These are phyloP conservation scores for Buddleja alternifolia DNA, from an alignment of 257 asterid genomes.

Conservation along the genomic window DNA sequence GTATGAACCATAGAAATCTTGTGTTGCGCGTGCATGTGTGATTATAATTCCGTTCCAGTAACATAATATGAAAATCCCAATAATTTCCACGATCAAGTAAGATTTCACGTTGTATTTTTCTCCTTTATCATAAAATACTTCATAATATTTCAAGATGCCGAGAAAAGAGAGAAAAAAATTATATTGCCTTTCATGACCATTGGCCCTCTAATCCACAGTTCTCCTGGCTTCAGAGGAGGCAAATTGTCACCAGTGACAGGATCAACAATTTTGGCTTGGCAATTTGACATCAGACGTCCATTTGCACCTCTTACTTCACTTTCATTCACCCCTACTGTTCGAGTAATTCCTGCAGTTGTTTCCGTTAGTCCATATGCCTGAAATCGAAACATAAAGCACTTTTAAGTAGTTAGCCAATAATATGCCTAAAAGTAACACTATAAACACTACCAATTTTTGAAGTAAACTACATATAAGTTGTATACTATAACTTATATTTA, in stretches of 20 bases:
- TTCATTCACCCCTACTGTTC: constrained; percentile 31
- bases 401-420: not conserved
- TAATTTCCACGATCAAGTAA: not conserved
- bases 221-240: constrained; percentile 41
- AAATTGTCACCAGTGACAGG: constrained; percentile 36
- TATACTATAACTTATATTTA: no score
- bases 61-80: not conserved
- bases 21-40: no score
- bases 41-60: no score
- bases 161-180: not conserved
- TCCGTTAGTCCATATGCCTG: constrained; percentile 55
- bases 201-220: constrained; percentile 51
- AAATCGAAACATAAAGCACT: not conserved
- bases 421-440: not conserved
- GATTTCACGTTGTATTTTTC: not conserved
- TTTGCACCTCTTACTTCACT: constrained; percentile 29
- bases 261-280: constrained; percentile 46
- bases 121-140: not conserved
- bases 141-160: not conserved
- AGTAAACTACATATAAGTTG: not conserved
- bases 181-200: constrained; percentile 45
- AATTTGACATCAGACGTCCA: constrained; percentile 45
- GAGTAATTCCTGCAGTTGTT: constrained; percentile 43
- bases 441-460: not conserved
- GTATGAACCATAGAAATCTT: no score